Evolutionary conservation across 345 rosid species (phyloP).

Genomic region (Murraya paniculata): DNA sequence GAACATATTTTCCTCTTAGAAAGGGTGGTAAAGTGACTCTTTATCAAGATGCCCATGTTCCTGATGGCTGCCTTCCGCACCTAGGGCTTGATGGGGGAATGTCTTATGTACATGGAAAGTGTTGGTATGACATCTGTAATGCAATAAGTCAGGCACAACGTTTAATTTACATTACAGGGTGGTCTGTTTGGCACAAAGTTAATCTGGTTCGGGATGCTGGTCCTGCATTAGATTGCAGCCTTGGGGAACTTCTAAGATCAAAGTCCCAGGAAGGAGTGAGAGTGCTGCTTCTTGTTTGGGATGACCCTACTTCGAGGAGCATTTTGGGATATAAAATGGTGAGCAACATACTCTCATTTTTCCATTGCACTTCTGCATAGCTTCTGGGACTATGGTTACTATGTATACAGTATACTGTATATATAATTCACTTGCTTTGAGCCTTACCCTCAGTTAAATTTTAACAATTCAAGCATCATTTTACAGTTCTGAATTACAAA

Average conservation of each 20-base stretch:
- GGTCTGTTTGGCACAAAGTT: conserved; percentile 97
- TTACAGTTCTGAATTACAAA: background rate
- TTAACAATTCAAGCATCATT: background rate
- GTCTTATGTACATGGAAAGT: conserved; percentile 75
- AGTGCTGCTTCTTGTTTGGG: conserved; percentile 95
- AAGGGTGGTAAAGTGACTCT: conserved; percentile 78
- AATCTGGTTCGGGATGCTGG: conserved; percentile 59
- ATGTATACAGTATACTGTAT: background rate
- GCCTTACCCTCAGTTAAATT: too few relatives aligned
- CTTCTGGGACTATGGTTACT: conserved; percentile 1
- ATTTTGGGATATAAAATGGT: conserved; percentile 84
- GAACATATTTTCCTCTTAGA: conserved; percentile 90
- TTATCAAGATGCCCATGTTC: conserved; percentile 96
- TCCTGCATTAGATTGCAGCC: conserved; percentile 41
- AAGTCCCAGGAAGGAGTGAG: conserved; percentile 97
- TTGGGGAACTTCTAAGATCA: conserved; percentile 79
- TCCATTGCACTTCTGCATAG: background rate
- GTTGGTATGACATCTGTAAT: conserved; percentile 87
- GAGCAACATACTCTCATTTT: conserved; percentile 30
- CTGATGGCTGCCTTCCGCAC: conserved; percentile 72
- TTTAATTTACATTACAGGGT: conserved; percentile 85
- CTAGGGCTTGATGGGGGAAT: conserved; percentile 58
- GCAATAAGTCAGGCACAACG: conserved; percentile 79
- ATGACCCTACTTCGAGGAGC: conserved; percentile 91
- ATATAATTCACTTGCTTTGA: background rate